Conservation (phyloP, 2,329 filamentous ascomycete species). For the Ceratocystis cubensis region DNA sequence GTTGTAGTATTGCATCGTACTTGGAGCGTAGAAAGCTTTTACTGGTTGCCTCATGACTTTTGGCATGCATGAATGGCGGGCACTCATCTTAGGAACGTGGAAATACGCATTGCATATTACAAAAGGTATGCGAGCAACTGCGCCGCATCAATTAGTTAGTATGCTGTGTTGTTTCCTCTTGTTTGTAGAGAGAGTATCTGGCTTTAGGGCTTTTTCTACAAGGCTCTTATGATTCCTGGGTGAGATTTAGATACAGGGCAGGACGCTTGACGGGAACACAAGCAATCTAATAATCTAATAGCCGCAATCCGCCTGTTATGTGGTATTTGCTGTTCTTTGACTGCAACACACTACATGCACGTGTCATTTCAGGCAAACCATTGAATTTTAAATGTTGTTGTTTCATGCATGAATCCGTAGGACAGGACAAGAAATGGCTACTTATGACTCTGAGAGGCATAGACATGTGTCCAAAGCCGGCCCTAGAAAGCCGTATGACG, state of each 20-base stretch:
- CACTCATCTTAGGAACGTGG: not conserved
- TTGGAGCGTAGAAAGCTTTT: too few species aligned
- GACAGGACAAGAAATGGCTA: not conserved
- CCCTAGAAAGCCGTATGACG: not conserved
- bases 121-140: not conserved
- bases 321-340: not conserved
- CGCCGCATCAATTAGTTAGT: not conserved
- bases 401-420: slow-evolving; percentile 3
- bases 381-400: not conserved
- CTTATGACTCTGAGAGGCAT: not conserved
- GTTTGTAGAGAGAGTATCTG: not conserved
- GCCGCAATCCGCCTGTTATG: not conserved
- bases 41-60: not conserved
- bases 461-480: not conserved
- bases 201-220: not conserved
- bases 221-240: not conserved
- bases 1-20: not conserved
- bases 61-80: not conserved
- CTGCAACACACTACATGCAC: not conserved
- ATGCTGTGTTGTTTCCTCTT: not conserved
- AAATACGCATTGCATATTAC: not conserved
- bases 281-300: not conserved
- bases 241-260: not conserved
- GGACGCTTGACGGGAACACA: not conserved
- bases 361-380: not conserved